Evolutionary conservation across 768 basidiomycete genomes (phyloP).

Genomic region (Amanita phalloides): DNA sequence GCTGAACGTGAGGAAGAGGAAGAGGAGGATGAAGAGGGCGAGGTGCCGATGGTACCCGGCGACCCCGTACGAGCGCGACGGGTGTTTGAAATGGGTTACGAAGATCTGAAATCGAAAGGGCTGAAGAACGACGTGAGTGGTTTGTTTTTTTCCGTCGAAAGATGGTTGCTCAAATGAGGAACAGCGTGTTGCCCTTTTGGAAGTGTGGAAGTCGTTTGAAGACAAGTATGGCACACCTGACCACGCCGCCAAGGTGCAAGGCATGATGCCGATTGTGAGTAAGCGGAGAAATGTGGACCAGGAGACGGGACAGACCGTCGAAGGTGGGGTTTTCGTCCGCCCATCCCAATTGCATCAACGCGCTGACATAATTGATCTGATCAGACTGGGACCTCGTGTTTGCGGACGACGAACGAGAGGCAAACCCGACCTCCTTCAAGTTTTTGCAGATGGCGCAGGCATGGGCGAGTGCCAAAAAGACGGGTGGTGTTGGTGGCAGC

Average conservation of each 20-base stretch:
- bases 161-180: background rate
- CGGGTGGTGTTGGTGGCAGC: constrained; percentile 22
- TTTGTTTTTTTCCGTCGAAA: no score
- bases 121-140: constrained; percentile 78
- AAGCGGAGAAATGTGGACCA: constrained; percentile 77
- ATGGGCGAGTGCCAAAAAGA: constrained; percentile 59
- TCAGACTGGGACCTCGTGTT: constrained; percentile 93
- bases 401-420: constrained; percentile 90
- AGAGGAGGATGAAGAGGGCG: constrained; percentile 39
- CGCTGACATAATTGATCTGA: background rate
- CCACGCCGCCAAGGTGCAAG: constrained; percentile 74
- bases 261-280: constrained; percentile 88
- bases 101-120: constrained; percentile 68
- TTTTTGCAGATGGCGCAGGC: constrained; percentile 93
- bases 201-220: constrained; percentile 95
- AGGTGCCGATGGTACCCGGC: constrained; percentile 60
- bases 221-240: constrained; percentile 62
- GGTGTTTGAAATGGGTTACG: constrained; percentile 84
- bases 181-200: constrained; percentile 83
- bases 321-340: constrained; percentile 41
- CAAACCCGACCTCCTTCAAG: constrained; percentile 89
- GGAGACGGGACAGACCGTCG: constrained; percentile 77
- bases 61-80: constrained; percentile 59
- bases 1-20: constrained; percentile 62
- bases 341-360: background rate